phyloP scores from a whole-genome alignment of 805 yeast genomes.

The Nakazawaea ernobii region DNA sequence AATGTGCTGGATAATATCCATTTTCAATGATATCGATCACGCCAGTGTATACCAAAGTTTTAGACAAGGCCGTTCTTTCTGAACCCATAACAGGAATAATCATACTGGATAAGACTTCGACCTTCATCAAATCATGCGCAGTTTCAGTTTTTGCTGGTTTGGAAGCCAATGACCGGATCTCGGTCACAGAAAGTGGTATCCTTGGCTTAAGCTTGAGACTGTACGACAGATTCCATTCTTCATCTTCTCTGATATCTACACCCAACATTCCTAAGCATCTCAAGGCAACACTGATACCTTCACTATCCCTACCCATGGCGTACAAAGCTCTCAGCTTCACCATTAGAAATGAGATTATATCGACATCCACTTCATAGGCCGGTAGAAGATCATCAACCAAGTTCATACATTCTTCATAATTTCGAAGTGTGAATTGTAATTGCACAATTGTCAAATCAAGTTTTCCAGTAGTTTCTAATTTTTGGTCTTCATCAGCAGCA shows the following conservation, averaged over 20 bases:
- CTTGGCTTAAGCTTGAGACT: slow-evolving; percentile 19
- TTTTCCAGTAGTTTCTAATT: slow-evolving; percentile 19
- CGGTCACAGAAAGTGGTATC: slow-evolving; percentile 33
- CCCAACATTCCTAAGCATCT: slow-evolving; percentile 30
- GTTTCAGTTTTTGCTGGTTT: slow-evolving; percentile 22
- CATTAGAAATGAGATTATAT: slow-evolving; percentile 29
- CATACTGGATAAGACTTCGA: slow-evolving; percentile 35
- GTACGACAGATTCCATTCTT: slow-evolving; percentile 19
- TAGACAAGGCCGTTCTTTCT: slow-evolving; percentile 22
- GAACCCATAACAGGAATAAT: slow-evolving; percentile 27
- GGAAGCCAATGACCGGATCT: slow-evolving; percentile 27
- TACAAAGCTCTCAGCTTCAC: slow-evolving; percentile 32
- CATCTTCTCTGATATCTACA: slow-evolving; percentile 25
- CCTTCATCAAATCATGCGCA: slow-evolving; percentile 13
- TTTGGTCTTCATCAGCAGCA: slow-evolving; percentile 8
- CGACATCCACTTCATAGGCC: slow-evolving; percentile 25
- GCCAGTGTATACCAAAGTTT: slow-evolving; percentile 27
- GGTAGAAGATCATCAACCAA: slow-evolving; percentile 27
- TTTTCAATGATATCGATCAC: slow-evolving; percentile 29
- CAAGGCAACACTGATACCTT: slow-evolving; percentile 30
- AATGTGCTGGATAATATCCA: slow-evolving; percentile 35
- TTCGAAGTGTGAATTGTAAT: slow-evolving; percentile 22
- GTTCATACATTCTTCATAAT: slow-evolving; percentile 29
- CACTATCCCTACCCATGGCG: slow-evolving; percentile 23
- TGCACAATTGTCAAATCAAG: slow-evolving; percentile 28